A percentile compares a stretch with the other conserved stretches of the same genome.
phyloP scores from a whole-genome alignment of 768 basidiomycete species.

The Sutorius australiensis region DNA sequence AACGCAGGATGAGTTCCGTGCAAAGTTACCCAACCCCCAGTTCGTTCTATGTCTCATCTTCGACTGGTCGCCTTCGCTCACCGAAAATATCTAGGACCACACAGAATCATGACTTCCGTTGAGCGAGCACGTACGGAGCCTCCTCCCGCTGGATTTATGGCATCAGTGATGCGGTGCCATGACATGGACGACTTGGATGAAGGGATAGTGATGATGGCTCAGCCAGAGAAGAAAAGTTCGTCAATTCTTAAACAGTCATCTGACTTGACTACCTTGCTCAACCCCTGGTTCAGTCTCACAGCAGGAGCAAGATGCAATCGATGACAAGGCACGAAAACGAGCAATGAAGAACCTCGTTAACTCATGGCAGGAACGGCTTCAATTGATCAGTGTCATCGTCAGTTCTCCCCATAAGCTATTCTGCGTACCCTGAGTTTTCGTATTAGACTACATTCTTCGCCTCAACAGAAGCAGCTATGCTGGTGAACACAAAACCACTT shows the following conservation, averaged over 20 bases:
- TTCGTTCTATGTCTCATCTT: not conserved
- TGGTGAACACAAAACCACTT: conserved; percentile 41
- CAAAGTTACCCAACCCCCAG: conserved; percentile 6
- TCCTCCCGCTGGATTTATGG: conserved; percentile 16
- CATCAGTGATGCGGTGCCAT: conserved; percentile 16
- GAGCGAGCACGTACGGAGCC: conserved; percentile 21
- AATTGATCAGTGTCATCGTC: conserved; percentile 58
- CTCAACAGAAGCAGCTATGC: conserved; percentile 50
- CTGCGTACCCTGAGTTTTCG: not conserved
- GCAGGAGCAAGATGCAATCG: conserved; percentile 45
- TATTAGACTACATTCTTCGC: conserved; percentile 60
- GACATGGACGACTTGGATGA: conserved; percentile 15
- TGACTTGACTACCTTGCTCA: not conserved
- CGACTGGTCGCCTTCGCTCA: not conserved
- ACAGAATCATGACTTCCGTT: conserved; percentile 9
- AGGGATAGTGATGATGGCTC: not conserved
- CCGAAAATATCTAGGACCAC: conserved; percentile 5
- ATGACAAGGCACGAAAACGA: conserved; percentile 42
- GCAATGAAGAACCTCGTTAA: conserved; percentile 51
- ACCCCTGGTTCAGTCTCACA: conserved; percentile 37
- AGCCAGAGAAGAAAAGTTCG: conserved; percentile 20
- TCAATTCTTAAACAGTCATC: not conserved
- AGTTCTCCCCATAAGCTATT: conserved; percentile 17
- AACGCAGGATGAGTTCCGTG: conserved; percentile 10
- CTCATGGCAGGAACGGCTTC: conserved; percentile 61